These are phyloP conservation scores for Scleromitrula shiraiana DNA, from an alignment of 2,329 filamentous ascomycete genomes.

Conservation along the genomic window DNA sequence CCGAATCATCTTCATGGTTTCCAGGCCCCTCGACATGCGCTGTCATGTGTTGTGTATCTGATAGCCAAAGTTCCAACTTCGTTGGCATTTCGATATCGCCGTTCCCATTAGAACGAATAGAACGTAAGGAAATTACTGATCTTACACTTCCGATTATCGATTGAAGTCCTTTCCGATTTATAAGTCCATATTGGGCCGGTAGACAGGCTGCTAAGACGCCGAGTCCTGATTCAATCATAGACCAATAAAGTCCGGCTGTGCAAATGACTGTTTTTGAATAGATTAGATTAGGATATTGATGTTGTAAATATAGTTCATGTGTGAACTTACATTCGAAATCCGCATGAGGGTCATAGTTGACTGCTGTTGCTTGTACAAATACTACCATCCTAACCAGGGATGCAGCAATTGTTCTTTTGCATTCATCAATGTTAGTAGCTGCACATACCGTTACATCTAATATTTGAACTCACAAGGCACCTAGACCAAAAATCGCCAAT, in stretches of 20 bases:
- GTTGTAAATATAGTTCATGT: background rate
- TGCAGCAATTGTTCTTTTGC: conserved; percentile 3
- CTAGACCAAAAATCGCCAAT: conserved; percentile 3
- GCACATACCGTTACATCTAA: rapidly evolving
- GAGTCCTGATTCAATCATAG: conserved; percentile 5
- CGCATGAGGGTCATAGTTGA: conserved; percentile 2
- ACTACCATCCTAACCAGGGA: conserved; percentile 4
- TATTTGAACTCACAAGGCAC: background rate
- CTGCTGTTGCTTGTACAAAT: conserved; percentile 1
- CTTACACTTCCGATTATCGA: background rate
- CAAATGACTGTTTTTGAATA: background rate
- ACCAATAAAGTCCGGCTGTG: conserved; percentile 3
- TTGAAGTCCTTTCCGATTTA: background rate
- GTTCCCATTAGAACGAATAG: background rate
- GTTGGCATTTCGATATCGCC: background rate
- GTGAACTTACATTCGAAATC: conserved; percentile 3
- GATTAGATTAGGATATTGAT: background rate
- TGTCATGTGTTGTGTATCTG: background rate
- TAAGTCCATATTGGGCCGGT: conserved; percentile 3
- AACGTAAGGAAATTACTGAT: background rate
- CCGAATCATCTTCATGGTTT: background rate
- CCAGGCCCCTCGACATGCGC: conserved; percentile 2
- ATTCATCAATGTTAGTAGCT: background rate
- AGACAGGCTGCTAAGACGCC: conserved; percentile 6
- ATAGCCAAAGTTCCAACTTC: background rate